Conservation (phyloP, 208 protist species). For the Perkinsela sp. region DNA sequence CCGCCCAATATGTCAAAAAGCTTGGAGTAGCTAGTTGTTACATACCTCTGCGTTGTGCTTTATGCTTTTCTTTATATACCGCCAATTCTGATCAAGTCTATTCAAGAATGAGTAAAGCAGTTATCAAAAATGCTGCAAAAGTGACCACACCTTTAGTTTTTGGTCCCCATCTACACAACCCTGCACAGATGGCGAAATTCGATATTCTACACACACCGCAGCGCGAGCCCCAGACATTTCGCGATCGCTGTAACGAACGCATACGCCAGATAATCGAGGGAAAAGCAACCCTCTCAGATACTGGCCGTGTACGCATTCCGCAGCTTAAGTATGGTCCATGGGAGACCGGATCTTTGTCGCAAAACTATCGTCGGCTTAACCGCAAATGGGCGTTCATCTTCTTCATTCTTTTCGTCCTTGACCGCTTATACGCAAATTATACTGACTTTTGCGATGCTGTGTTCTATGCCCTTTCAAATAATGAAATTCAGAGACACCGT, state of each 20-base stretch:
- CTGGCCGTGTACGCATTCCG: background rate
- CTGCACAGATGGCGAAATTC: background rate
- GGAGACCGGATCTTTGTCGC: background rate
- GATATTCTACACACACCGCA: background rate
- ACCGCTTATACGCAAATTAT: background rate
- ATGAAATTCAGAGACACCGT: background rate
- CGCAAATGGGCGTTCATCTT: background rate
- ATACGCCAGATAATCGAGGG: background rate
- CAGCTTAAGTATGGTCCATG: background rate
- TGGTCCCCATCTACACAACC: background rate
- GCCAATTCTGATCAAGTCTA: no score
- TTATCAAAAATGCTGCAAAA: no score
- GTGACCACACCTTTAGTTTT: no score
- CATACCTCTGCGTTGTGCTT: no score
- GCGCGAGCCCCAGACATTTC: background rate
- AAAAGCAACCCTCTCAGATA: background rate
- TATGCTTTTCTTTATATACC: no score
- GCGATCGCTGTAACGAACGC: background rate
- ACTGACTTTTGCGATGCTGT: background rate
- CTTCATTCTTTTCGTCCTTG: background rate
- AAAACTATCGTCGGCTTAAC: background rate
- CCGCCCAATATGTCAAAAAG: no score
- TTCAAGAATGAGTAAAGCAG: no score
- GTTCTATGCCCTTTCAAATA: background rate
- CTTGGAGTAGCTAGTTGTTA: no score